Evolutionary conservation across 2,329 filamentous ascomycete species (phyloP).

Genomic region (Zymoseptoria passerinii): DNA sequence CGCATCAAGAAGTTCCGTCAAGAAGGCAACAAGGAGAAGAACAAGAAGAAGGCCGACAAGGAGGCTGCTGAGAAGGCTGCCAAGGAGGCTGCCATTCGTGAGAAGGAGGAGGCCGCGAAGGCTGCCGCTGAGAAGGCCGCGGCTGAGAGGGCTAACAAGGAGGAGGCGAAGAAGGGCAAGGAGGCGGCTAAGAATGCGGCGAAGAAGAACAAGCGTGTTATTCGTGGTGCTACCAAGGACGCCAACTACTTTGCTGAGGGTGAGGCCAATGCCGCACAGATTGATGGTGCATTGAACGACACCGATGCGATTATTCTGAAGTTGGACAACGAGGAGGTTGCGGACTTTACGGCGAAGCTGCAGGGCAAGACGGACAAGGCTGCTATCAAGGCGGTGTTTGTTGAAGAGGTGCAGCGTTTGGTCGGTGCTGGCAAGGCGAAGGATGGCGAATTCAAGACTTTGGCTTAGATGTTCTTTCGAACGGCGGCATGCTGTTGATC

Average conservation of each 20-base stretch:
- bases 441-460: constrained; percentile 66
- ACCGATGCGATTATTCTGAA: constrained; percentile 81
- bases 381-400: constrained; percentile 80
- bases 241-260: constrained; percentile 81
- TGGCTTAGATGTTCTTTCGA: constrained; percentile 15
- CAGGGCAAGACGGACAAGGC: constrained; percentile 66
- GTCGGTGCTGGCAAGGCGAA: constrained; percentile 77
- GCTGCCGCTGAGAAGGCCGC: constrained; percentile 45
- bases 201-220: constrained; percentile 99
- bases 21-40: constrained; percentile 85
- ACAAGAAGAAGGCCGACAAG: constrained; percentile 84
- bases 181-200: constrained; percentile 97
- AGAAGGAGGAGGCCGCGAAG: constrained; percentile 70
- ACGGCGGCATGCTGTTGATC: too few relatives aligned
- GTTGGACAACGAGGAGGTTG: constrained; percentile 86
- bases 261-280: constrained; percentile 66
- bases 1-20: constrained; percentile 97
- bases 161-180: constrained; percentile 95
- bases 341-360: constrained; percentile 71
- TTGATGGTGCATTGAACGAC: constrained; percentile 75
- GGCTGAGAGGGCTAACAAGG: constrained; percentile 76
- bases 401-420: constrained; percentile 67
- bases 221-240: constrained; percentile 90
- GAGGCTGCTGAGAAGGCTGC: constrained; percentile 86
- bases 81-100: constrained; percentile 73